These are phyloP conservation scores for Kalmanozyma brasiliensis DNA, from an alignment of 1,284 basidiomycete genomes.

Conservation along the genomic window DNA sequence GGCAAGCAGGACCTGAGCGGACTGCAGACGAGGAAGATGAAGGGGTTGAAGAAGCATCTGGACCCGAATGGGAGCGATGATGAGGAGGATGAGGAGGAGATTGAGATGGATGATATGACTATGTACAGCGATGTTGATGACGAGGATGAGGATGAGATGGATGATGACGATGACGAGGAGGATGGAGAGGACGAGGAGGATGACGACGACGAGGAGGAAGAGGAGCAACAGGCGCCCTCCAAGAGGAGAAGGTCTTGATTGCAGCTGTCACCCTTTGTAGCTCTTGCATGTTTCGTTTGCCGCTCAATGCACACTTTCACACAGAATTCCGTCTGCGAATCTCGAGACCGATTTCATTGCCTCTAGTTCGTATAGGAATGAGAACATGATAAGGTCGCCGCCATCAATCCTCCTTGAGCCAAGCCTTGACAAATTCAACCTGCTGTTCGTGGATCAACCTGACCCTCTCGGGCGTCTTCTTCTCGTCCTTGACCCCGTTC, in stretches of 20 bases:
- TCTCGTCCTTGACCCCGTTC: slow-evolving; percentile 47
- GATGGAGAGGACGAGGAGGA: slow-evolving; percentile 31
- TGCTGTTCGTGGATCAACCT: slow-evolving; percentile 82
- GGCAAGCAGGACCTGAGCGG: slow-evolving; percentile 86
- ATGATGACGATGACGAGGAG: slow-evolving; percentile 35
- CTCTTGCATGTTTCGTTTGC: slow-evolving; percentile 1
- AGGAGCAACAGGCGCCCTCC: slow-evolving; percentile 28
- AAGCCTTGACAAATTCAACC: slow-evolving; percentile 81
- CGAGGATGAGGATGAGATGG: slow-evolving; percentile 46
- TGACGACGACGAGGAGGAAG: slow-evolving; percentile 30
- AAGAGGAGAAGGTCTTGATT: slow-evolving; percentile 28
- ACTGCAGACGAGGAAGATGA: slow-evolving; percentile 92
- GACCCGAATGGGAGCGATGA: slow-evolving; percentile 46
- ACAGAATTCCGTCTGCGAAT: too few species aligned
- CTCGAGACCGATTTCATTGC: too few species aligned
- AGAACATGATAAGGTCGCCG: too few species aligned
- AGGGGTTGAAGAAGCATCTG: slow-evolving; percentile 76
- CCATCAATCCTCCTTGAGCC: slow-evolving; percentile 75
- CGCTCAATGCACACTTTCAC: background rate
- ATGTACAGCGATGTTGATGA: slow-evolving; percentile 20
- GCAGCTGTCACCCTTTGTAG: background rate
- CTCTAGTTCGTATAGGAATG: too few species aligned
- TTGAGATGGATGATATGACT: slow-evolving; percentile 20
- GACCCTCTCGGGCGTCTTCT: slow-evolving; percentile 81
- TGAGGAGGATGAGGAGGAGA: slow-evolving; percentile 44